Base-by-base conservation (phyloP, 192 early-diverging fungal species). In the Entomortierella parvispora region DNA sequence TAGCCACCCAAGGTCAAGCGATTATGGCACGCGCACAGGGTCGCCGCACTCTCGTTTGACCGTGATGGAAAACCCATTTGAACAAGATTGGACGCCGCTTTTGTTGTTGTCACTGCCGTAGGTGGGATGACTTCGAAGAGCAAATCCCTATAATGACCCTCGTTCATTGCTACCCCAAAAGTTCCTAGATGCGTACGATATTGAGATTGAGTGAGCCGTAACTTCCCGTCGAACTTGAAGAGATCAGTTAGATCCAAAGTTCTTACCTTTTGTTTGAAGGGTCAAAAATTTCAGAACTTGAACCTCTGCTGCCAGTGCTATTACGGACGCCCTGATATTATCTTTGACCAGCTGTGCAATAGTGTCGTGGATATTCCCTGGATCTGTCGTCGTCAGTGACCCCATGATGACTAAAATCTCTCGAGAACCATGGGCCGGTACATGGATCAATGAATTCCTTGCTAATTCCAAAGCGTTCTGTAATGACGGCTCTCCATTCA, bases 391-490 rank as follows among this genome's bases (percentile, higher is more conserved):
- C 2, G 94, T 95, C 26, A 99, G 82, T 0, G 96, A 92, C 2
- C 91, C 95, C 69, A 92, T 91, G 2, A 99, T 83, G n/a, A 96
- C 81, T 3, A 98, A 63, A 44, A 97, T 86, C 69, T 99, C 97
- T 22, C 93, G 87, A 2, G 92, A 90, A 50, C 95, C 95, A 62
- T 99, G 97, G 4, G 89, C 82, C 11, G 96, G 96, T n/a, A 95
- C 93, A 61, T 96, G 87, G 42, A 86, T 64, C 56, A 99, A 77
- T 23, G 86, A 86, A 22, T 88, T 85, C 59, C 93, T 86, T 2
- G 91, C 93, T 67, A 98, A 65, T 57, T 96, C 93, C 47, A 99
- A 64, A 2, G 95, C 90, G 63, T 99, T 99, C 77, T 99, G 96
- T 31, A 99, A 62, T 0, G 94, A 97, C 0, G 96, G 93, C 56